These are phyloP conservation scores for Mitragyna speciosa DNA, from an alignment of 257 asterid genomes.

Conservation along the genomic window DNA sequence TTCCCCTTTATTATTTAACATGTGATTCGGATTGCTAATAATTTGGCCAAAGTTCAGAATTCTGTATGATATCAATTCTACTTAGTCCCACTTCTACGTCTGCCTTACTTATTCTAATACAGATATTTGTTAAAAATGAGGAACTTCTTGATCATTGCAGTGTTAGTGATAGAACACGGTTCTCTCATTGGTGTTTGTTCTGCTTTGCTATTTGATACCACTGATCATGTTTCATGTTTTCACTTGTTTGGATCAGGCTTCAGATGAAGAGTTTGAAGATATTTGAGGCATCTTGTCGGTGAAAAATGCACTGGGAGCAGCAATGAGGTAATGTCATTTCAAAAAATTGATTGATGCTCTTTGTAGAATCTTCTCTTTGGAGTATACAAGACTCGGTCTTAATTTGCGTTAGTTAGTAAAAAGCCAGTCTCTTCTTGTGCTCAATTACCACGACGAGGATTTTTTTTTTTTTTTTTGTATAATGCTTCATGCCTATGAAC, in stretches of 20 bases:
- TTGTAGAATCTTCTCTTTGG: neutral
- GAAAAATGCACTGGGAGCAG: conserved; percentile 84
- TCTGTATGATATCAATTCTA: conserved; percentile 1
- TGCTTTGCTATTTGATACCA: neutral
- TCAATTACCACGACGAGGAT: neutral
- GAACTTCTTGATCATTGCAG: neutral
- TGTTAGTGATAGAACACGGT: neutral
- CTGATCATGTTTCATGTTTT: neutral
- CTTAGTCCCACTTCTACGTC: neutral
- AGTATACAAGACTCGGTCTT: neutral
- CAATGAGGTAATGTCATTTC: conserved; percentile 58
- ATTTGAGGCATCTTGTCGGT: conserved; percentile 73
- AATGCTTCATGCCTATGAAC: neutral
- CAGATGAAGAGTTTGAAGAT: conserved; percentile 98
- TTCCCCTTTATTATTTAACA: neutral
- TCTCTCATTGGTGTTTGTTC: neutral
- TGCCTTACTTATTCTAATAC: neutral
- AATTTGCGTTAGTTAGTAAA: neutral
- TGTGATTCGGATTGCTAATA: neutral
- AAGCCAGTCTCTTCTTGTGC: neutral
- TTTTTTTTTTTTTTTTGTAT: conserved; percentile 1
- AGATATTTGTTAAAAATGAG: neutral
- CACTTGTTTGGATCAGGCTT: conserved; percentile 55
- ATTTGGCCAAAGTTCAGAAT: conserved; percentile 4
- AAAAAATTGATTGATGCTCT: neutral